Conservation (phyloP, 2,329 filamentous ascomycete genomes). For the Verticillium zaregamsianum region DNA sequence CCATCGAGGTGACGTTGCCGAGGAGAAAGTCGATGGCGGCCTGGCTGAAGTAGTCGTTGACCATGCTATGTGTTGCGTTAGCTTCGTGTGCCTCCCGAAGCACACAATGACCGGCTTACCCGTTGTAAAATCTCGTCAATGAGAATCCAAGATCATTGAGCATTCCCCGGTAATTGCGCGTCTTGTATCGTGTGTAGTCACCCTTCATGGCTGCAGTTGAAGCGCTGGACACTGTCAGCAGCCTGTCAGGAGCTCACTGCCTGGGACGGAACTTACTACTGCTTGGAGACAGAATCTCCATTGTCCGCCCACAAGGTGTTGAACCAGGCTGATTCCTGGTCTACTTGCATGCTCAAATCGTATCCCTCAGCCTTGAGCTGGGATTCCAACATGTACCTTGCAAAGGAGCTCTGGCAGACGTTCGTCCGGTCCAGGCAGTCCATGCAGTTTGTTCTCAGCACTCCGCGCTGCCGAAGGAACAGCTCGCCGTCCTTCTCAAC, state of each 20-base stretch:
- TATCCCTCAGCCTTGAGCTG: constrained; percentile 76
- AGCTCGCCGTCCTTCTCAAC: constrained; percentile 45
- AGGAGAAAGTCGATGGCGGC: constrained; percentile 91
- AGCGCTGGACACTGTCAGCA: constrained; percentile 36
- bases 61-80: constrained; percentile 60
- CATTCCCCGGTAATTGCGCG: constrained; percentile 85
- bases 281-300: constrained; percentile 89
- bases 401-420: constrained; percentile 90
- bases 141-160: constrained; percentile 89
- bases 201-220: constrained; percentile 95
- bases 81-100: neutral
- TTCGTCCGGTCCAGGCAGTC: constrained; percentile 96
- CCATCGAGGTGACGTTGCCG: constrained; percentile 76
- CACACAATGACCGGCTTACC: constrained; percentile 38
- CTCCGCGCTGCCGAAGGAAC: constrained; percentile 58
- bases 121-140: constrained; percentile 68
- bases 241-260: neutral
- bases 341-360: constrained; percentile 67
- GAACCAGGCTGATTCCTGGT: constrained; percentile 86
- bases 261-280: constrained; percentile 49
- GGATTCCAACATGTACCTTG: constrained; percentile 72
- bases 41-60: constrained; percentile 96
- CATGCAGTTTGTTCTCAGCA: constrained; percentile 97
- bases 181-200: constrained; percentile 88
- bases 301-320: constrained; percentile 98